Percentiles rank a stretch among this genome's conserved stretches.
Conservation (phyloP, 768 basidiomycete genomes). For the Amanita molliuscula region DNA sequence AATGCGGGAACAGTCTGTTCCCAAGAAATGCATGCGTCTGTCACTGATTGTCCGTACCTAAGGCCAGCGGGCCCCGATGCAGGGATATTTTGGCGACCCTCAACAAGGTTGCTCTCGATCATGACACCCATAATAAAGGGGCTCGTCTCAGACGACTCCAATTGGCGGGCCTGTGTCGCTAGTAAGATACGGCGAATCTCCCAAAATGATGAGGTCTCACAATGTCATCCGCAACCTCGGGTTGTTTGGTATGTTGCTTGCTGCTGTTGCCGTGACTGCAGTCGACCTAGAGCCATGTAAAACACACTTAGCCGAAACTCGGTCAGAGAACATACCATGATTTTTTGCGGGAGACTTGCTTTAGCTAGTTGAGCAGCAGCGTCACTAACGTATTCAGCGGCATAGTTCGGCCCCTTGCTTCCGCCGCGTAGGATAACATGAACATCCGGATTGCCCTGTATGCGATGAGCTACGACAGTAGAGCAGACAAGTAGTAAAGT, state of each 20-base stretch:
- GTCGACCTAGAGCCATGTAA: slow-evolving; percentile 52
- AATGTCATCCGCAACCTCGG: slow-evolving; percentile 83
- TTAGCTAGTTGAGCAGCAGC: slow-evolving; percentile 68
- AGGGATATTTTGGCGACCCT: slow-evolving; percentile 82
- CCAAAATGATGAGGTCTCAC: slow-evolving; percentile 27
- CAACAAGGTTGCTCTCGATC: slow-evolving; percentile 88
- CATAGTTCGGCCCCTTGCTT: slow-evolving; percentile 82
- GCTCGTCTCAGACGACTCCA: slow-evolving; percentile 63
- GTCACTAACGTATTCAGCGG: slow-evolving; percentile 67
- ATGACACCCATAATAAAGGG: slow-evolving; percentile 83
- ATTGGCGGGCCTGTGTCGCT: slow-evolving; percentile 49
- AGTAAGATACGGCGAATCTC: not conserved
- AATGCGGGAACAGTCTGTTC: slow-evolving; percentile 74
- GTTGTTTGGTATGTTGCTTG: slow-evolving; percentile 85
- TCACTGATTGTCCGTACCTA: slow-evolving; percentile 79
- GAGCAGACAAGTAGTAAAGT: not conserved
- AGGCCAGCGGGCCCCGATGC: slow-evolving; percentile 58
- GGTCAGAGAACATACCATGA: slow-evolving; percentile 57
- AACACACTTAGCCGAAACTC: not conserved
- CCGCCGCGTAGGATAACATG: slow-evolving; percentile 95
- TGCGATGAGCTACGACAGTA: not conserved
- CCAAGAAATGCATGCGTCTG: slow-evolving; percentile 89
- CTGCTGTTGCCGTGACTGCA: slow-evolving; percentile 95
- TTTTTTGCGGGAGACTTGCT: slow-evolving; percentile 64
- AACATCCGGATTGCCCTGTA: slow-evolving; percentile 79